These are phyloP conservation scores for Prunella vulgaris DNA, from an alignment of 257 asterid species.

Conservation along the genomic window DNA sequence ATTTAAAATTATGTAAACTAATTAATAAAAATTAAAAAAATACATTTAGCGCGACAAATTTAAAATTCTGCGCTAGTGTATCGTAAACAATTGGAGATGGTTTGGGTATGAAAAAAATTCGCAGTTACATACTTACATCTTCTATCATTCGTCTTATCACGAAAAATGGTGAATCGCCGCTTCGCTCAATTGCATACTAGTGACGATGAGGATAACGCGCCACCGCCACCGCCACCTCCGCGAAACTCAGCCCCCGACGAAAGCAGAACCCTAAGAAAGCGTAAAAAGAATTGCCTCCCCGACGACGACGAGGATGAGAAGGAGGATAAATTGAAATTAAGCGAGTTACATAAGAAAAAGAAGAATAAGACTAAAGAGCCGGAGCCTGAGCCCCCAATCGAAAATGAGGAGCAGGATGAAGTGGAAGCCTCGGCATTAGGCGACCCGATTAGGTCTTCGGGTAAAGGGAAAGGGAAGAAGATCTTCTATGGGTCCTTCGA, in stretches of 20 bases:
- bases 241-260: slow-evolving; percentile 26
- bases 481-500: slow-evolving; percentile 52
- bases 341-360: slow-evolving; percentile 22
- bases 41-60: no score
- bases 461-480: slow-evolving; percentile 56
- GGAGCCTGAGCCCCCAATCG: slow-evolving; percentile 25
- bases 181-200: slow-evolving; percentile 41
- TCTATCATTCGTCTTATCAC: slow-evolving; percentile 1
- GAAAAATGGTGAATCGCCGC: slow-evolving; percentile 50
- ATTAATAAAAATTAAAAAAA: no score
- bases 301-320: slow-evolving; percentile 36
- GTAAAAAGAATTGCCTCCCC: slow-evolving; percentile 33
- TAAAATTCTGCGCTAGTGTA: no score
- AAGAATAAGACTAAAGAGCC: slow-evolving; percentile 24
- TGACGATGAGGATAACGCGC: slow-evolving; percentile 57
- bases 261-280: slow-evolving; percentile 32
- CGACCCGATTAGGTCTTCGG: slow-evolving; percentile 56
- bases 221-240: slow-evolving; percentile 26
- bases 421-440: slow-evolving; percentile 72
- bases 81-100: no score
- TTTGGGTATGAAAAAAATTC: no score
- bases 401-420: slow-evolving; percentile 33
- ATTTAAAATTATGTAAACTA: no score
- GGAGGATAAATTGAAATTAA: slow-evolving; percentile 33
- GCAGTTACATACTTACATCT: not conserved